Evolutionary conservation across 164 flowering plant species (phyloP), one percentile per base, ranked within the genome.

Genomic region (Cinnamomum chago): DNA sequence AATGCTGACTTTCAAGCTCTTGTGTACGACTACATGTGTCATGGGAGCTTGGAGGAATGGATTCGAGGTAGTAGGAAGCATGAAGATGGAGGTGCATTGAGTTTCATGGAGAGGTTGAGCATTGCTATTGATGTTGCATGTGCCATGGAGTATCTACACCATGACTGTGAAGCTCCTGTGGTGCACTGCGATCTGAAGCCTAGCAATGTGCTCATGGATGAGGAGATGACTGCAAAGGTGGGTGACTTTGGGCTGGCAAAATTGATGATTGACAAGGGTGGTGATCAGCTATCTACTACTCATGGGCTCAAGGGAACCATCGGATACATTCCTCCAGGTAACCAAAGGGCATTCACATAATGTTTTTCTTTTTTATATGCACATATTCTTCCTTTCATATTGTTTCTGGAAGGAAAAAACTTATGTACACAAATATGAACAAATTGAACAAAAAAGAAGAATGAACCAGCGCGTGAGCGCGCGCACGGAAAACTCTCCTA

Each of bases 41-140:
- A 85, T 73, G 91, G 90, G 65, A 86, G 83, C 76, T 77, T 86
- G 77, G 86, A 80, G 3, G 84, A 81, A 11, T 87, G 89, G 91
- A 62, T 62, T 62, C 66, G 66, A 7, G 6, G 23, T 15, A 50
- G 86, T 27, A 6, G 84, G 85, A 5, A 75, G 58, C 24, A 80
- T 58, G 62, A n/a, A 58, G 62, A 18, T 58, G 62, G 62, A 58
- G n/a, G n/a, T 40, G 35, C 27, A n/a, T 23, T 70, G 20, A 50
- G 52, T 11, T 2, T 70, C 14, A 2, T 70, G 4, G n/a, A 70
- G 35, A 70, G 58, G 22, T 24, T 70, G 52, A 50, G 40, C 12
- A 70, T 70, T 12, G 25, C 58, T 55, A 47, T 70, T 23, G 72
- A 70, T n/a, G 58, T 70, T 14, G 72, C 72, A n/a, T 5, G 27